Conservation (phyloP, 2,329 filamentous ascomycete species). For the Calonectria henricotiae region DNA sequence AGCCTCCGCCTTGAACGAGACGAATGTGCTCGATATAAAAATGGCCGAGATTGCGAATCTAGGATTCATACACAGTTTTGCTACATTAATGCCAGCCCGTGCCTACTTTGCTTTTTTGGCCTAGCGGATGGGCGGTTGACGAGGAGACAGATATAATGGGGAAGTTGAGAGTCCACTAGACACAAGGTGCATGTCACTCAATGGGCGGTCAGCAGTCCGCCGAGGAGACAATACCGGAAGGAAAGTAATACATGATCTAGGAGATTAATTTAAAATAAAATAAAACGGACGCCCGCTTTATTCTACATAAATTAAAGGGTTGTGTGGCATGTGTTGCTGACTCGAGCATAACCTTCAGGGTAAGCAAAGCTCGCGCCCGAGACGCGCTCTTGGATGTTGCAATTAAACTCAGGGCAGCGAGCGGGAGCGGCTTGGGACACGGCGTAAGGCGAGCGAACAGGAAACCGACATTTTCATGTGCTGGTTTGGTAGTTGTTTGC, state of each 20-base stretch:
- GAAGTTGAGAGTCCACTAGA: neutral
- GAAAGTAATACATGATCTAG: neutral
- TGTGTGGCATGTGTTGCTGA: neutral
- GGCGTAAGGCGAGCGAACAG: too few relatives aligned
- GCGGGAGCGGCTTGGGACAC: neutral
- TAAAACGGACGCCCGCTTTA: neutral
- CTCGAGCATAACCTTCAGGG: constrained; percentile 7
- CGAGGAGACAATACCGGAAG: neutral
- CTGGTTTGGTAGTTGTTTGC: neutral
- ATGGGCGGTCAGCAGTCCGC: neutral
- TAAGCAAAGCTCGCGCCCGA: constrained; percentile 9
- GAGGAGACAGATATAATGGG: neutral
- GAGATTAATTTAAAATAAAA: neutral
- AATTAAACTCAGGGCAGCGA: neutral
- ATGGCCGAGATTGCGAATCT: neutral
- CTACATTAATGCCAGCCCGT: neutral
- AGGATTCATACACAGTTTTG: neutral
- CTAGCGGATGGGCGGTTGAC: neutral
- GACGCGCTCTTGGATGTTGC: neutral
- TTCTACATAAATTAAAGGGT: too few relatives aligned
- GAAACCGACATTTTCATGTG: too few relatives aligned
- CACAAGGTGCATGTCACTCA: neutral
- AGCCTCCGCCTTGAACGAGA: neutral
- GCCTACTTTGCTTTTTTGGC: neutral
- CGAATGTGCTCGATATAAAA: neutral